A percentile compares a stretch with the other conserved stretches of the same genome.
phyloP scores from a whole-genome alignment of 2,329 filamentous ascomycete species.

The Botryotinia narcissicola region DNA sequence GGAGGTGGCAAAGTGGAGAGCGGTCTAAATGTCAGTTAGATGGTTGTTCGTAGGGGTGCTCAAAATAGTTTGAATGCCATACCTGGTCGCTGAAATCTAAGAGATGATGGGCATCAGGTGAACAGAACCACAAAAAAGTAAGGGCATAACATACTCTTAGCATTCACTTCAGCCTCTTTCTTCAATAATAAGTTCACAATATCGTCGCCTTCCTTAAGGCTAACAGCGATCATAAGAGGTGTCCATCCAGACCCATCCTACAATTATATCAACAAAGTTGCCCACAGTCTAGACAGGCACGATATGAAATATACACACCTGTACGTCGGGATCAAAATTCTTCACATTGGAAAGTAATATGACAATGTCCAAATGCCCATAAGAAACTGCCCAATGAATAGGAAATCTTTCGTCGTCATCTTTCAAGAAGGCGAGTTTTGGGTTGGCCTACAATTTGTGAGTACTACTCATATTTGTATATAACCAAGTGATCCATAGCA shows the following conservation, averaged over 20 bases:
- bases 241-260: slow-evolving; percentile 80
- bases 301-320: slow-evolving; percentile 48
- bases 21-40: slow-evolving; percentile 56
- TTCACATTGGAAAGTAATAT: slow-evolving; percentile 67
- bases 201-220: slow-evolving; percentile 67
- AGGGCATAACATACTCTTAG: slow-evolving; percentile 56
- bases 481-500: neutral
- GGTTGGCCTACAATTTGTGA: slow-evolving; percentile 60
- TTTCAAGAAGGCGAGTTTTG: slow-evolving; percentile 66
- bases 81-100: slow-evolving; percentile 66
- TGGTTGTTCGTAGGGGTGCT: neutral
- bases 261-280: neutral
- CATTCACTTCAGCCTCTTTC: slow-evolving; percentile 69
- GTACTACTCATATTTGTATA: slow-evolving; percentile 9
- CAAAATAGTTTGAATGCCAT: slow-evolving; percentile 16
- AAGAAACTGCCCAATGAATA: slow-evolving; percentile 90
- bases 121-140: neutral
- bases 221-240: slow-evolving; percentile 77
- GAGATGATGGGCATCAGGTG: slow-evolving; percentile 16
- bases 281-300: neutral
- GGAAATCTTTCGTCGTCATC: slow-evolving; percentile 89
- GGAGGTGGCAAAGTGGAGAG: slow-evolving; percentile 86
- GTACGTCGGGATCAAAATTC: slow-evolving; percentile 78
- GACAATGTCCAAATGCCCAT: slow-evolving; percentile 74
- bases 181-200: slow-evolving; percentile 65